phyloP scores from a whole-genome alignment of 768 basidiomycete species.

The Candolleomyces aberdarensis region DNA sequence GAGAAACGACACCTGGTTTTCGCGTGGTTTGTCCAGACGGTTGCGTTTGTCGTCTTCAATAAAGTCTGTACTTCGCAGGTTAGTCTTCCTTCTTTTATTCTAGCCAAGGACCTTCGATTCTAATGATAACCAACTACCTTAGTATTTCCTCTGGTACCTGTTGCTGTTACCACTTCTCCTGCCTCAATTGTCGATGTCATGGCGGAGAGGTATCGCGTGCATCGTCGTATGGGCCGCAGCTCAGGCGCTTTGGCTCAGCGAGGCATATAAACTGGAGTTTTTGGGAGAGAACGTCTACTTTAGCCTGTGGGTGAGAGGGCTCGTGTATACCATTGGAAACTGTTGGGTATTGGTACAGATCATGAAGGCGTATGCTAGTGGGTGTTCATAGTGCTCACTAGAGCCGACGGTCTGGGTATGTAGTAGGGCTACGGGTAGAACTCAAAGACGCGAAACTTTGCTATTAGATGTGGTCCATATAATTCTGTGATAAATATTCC shows the following conservation, averaged over 20 bases:
- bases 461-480: neutral
- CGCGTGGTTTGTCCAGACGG: conserved; percentile 91
- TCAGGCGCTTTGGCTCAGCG: conserved; percentile 88
- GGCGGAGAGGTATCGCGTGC: conserved; percentile 35
- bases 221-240: conserved; percentile 66
- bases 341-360: conserved; percentile 74
- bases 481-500: neutral
- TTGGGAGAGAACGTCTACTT: conserved; percentile 71
- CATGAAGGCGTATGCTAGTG: conserved; percentile 42
- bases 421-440: neutral
- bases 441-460: neutral
- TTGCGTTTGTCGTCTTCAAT: conserved; percentile 91
- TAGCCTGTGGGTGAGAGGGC: conserved; percentile 73
- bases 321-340: conserved; percentile 74
- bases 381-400: neutral
- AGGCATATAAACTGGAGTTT: conserved; percentile 91
- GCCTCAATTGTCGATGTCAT: conserved; percentile 57
- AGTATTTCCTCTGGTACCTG: conserved; percentile 99
- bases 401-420: no score
- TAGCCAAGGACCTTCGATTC: no score
- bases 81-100: conserved; percentile 7
- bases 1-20: conserved; percentile 63
- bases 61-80: conserved; percentile 99
- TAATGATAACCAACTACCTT: conserved; percentile 9
- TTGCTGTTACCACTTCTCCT: conserved; percentile 83